These are phyloP conservation scores for Xerocomellus amylosporus DNA, from an alignment of 768 basidiomycete species.

Conservation along the genomic window DNA sequence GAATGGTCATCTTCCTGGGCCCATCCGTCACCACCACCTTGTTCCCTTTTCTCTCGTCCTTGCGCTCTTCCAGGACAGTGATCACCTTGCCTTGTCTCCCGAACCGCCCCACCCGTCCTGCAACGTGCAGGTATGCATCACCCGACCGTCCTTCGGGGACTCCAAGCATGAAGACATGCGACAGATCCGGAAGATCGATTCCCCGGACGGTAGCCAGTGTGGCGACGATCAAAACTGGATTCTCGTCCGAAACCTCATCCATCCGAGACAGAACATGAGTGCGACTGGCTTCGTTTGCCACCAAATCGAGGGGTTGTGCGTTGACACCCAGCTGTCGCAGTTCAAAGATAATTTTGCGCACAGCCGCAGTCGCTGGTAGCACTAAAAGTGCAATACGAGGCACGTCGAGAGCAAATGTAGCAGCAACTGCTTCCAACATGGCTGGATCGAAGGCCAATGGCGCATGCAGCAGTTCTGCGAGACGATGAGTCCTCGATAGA, in stretches of 20 bases:
- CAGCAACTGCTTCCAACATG: slow-evolving; percentile 65
- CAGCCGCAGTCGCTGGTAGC: slow-evolving; percentile 57
- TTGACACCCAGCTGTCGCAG: slow-evolving; percentile 64
- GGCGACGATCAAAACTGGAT: slow-evolving; percentile 63
- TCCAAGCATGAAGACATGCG: slow-evolving; percentile 74
- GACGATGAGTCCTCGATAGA: slow-evolving; percentile 6
- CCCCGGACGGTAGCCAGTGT: slow-evolving; percentile 72
- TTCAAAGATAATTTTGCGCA: slow-evolving; percentile 63
- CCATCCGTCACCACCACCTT: slow-evolving; percentile 31
- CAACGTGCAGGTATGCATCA: slow-evolving; percentile 66
- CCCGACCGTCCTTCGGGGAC: slow-evolving; percentile 50
- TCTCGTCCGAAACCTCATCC: slow-evolving; percentile 36
- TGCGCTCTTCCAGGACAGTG: slow-evolving; percentile 47
- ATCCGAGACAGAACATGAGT: slow-evolving; percentile 40
- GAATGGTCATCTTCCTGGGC: slow-evolving; percentile 40
- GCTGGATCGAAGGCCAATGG: slow-evolving; percentile 54
- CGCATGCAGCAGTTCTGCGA: slow-evolving; percentile 43
- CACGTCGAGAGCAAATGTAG: slow-evolving; percentile 70
- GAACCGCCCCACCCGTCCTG: slow-evolving; percentile 76
- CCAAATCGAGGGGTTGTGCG: slow-evolving; percentile 58
- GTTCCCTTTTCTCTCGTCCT: slow-evolving; percentile 32
- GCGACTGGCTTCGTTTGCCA: slow-evolving; percentile 41
- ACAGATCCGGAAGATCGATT: slow-evolving; percentile 65
- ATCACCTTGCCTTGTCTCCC: slow-evolving; percentile 65
- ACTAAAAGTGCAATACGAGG: slow-evolving; percentile 66